Conservation (phyloP, 2,329 filamentous ascomycete genomes). For the Neurospora crassa region DNA sequence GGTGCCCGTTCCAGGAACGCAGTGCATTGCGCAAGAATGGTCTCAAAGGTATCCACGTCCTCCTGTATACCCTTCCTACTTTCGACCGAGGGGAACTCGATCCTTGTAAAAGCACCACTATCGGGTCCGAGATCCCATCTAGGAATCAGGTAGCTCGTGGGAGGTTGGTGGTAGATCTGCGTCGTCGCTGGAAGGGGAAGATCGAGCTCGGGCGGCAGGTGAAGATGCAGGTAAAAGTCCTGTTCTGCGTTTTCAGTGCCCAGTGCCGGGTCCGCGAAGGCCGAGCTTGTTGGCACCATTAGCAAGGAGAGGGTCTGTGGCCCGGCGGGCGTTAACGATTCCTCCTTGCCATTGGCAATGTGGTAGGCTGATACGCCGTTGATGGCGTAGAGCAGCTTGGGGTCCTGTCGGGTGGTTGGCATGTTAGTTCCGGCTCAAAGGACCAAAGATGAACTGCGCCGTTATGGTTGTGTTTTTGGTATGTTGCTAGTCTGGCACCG, state of each 20-base stretch:
- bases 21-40: conserved; percentile 94
- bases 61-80: conserved; percentile 70
- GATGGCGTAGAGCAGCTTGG: conserved; percentile 61
- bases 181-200: conserved; percentile 89
- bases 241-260: conserved; percentile 56
- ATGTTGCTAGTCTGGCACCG: neutral
- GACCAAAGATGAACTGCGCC: neutral
- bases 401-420: conserved; percentile 34
- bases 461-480: neutral
- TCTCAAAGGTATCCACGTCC: conserved; percentile 93
- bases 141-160: conserved; percentile 85
- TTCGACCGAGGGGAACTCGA: conserved; percentile 75
- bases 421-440: neutral
- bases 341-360: conserved; percentile 77
- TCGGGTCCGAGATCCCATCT: conserved; percentile 88
- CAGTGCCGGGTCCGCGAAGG: conserved; percentile 50
- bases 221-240: conserved; percentile 94
- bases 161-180: conserved; percentile 94
- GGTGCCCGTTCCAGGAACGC: conserved; percentile 82
- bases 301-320: conserved; percentile 86
- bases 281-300: conserved; percentile 87
- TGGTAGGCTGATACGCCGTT: conserved; percentile 87
- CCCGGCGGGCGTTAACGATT: conserved; percentile 71
- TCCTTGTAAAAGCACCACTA: conserved; percentile 81
- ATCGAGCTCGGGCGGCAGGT: conserved; percentile 89